Percentiles rank a stretch among this genome's conserved stretches.
Evolutionary conservation across 208 protist genomes (phyloP).

Genomic region (Leptomonas pyrrhocoris): DNA sequence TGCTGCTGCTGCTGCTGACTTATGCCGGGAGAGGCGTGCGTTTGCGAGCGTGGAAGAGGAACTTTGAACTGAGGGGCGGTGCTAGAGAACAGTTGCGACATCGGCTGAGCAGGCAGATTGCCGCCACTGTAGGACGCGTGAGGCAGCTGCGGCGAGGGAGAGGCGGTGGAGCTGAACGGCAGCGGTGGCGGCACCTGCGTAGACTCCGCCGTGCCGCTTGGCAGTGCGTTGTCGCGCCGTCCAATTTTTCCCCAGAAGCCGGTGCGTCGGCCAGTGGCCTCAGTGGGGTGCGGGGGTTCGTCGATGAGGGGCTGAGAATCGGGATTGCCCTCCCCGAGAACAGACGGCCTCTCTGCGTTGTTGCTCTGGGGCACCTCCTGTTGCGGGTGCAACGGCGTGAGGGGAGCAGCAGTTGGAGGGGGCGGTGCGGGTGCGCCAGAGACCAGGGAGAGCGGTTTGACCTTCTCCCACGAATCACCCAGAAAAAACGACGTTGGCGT

Average conservation of each 20-base stretch:
- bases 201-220: background rate
- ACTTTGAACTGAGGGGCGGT: constrained; percentile 10
- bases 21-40: background rate
- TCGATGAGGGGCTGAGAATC: constrained; percentile 44
- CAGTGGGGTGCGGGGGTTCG: constrained; percentile 26
- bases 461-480: constrained; percentile 23
- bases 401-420: background rate
- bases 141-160: background rate
- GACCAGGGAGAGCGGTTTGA: background rate
- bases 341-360: constrained; percentile 9
- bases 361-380: background rate
- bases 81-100: background rate
- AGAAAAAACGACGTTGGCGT: background rate
- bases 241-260: background rate
- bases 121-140: background rate
- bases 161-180: background rate
- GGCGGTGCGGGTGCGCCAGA: background rate
- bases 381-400: constrained; percentile 6
- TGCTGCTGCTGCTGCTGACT: background rate
- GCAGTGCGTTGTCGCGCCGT: background rate
- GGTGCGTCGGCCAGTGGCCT: background rate
- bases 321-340: constrained; percentile 29
- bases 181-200: background rate
- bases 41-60: constrained; percentile 7
- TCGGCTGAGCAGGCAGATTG: background rate